Evolutionary conservation across 768 basidiomycete species (phyloP), one percentile per base, ranked within the genome.

Genomic region (Grammothele lineata): DNA sequence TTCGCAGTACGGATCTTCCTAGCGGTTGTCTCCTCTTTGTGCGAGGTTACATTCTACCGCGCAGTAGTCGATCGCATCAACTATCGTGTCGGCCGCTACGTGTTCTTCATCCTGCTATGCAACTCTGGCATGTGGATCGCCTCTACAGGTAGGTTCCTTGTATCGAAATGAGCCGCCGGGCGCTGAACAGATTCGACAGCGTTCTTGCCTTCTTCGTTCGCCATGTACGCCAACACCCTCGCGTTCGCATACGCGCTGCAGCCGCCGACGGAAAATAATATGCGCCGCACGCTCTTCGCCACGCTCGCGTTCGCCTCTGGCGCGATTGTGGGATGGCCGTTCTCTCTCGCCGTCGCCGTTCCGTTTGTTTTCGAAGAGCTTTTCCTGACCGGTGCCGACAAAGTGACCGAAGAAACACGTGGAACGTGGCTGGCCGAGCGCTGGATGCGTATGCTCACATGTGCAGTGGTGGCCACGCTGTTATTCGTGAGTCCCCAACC

Each of bases 41-140:
- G 82, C 52, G 96, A 99, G 67, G 87, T 81, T 19, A 78, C 75
- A 45, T 80, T 98, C 58, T 98, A 87, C 66, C 80, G 90, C 36
- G 72, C 82, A 3, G 83, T 95, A 18, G 82, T 79, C 21, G 84
- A 87, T 46, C 83, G 80, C 55, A 75, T 98, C 61, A 94, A 91
- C 62, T 85, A 92, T 54, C 77, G 88, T 40, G 89, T 92, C 21
- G 96, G 91, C 10, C 82, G 94, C n/a, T 99, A 99, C 65, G 72
- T 91, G 44, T 81, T 98, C 62, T 89, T 96, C 69, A 81, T 89
- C 66, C 69, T 92, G 53, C 63, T 89, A 33, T 80, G 85, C 59
- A 93, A 83, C 58, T 83, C 94, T 14, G 96, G 93, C 42, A 92
- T 98, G 89, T 99, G 91, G 91, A 89, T 81, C 56, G 87, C 95